A percentile compares a stretch with the other conserved stretches of the same genome.
phyloP scores from a whole-genome alignment of 2,329 filamentous ascomycete species.

The Xenosphaeropsis pyriputrescens region DNA sequence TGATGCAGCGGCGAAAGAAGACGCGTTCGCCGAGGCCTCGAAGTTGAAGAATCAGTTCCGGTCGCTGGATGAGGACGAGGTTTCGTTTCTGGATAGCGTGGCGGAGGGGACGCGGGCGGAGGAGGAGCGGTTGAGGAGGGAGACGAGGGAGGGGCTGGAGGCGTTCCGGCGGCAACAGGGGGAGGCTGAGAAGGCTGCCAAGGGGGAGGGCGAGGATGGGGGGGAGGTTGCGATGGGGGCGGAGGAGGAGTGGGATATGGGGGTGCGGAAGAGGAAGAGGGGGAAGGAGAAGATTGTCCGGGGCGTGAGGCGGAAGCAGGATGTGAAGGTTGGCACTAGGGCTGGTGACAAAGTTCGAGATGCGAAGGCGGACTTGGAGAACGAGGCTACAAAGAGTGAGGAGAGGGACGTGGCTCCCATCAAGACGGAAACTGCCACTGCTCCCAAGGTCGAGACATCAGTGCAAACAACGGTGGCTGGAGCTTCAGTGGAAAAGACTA shows the following conservation, averaged over 20 bases:
- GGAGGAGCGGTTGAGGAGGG: slow-evolving; percentile 35
- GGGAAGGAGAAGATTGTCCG: slow-evolving; percentile 22
- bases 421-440: neutral
- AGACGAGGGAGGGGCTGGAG: slow-evolving; percentile 40
- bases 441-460: neutral
- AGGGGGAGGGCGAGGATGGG: slow-evolving; percentile 5
- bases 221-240: slow-evolving; percentile 7
- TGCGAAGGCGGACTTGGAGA: slow-evolving; percentile 1
- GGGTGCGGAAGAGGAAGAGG: slow-evolving; percentile 23
- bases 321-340: slow-evolving; percentile 5
- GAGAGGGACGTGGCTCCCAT: neutral
- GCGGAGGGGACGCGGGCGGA: slow-evolving; percentile 31
- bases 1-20: slow-evolving; percentile 57
- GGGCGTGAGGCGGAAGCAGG: slow-evolving; percentile 16
- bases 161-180: slow-evolving; percentile 38
- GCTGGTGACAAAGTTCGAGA: no score
- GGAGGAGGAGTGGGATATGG: slow-evolving; percentile 20
- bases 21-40: slow-evolving; percentile 63
- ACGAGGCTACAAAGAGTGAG: neutral
- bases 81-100: slow-evolving; percentile 56
- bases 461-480: neutral
- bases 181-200: slow-evolving; percentile 15
- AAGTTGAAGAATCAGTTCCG: slow-evolving; percentile 65
- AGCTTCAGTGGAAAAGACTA: slow-evolving; percentile 2
- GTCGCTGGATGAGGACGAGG: slow-evolving; percentile 63